These are phyloP conservation scores for Botrytis aclada DNA, from an alignment of 2,329 filamentous ascomycete genomes.

Conservation along the genomic window DNA sequence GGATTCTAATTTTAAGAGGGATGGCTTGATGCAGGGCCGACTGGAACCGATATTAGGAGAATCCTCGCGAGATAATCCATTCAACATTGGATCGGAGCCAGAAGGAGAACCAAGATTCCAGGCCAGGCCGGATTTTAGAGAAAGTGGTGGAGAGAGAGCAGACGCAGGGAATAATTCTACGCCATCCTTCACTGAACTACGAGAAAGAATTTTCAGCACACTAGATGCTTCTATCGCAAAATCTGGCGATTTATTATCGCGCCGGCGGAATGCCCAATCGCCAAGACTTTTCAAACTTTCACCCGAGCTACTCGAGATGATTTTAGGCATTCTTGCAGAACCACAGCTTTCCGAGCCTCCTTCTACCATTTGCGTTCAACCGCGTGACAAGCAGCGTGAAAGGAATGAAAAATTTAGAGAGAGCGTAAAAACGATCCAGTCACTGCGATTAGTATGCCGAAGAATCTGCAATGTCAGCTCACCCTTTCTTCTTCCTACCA, in stretches of 20 bases:
- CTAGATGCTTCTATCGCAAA: not conserved
- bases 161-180: not conserved
- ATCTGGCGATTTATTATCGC: not conserved
- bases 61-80: not conserved
- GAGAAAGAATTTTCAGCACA: not conserved
- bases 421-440: not conserved
- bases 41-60: not conserved
- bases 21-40: not conserved
- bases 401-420: not conserved
- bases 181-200: not conserved
- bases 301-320: not conserved
- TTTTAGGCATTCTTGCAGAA: not conserved
- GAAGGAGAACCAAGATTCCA: not conserved
- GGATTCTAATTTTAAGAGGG: not conserved
- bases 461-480: not conserved
- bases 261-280: not conserved
- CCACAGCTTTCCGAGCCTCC: not conserved
- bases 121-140: not conserved
- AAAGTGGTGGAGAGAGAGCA: not conserved
- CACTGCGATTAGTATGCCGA: not conserved
- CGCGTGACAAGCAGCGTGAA: not conserved
- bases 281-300: not conserved
- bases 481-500: not conserved
- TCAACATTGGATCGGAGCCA: not conserved
- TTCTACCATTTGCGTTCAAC: not conserved